These are phyloP conservation scores for Jatropha multifida DNA, from an alignment of 441 rosid genomes.

Conservation along the genomic window DNA sequence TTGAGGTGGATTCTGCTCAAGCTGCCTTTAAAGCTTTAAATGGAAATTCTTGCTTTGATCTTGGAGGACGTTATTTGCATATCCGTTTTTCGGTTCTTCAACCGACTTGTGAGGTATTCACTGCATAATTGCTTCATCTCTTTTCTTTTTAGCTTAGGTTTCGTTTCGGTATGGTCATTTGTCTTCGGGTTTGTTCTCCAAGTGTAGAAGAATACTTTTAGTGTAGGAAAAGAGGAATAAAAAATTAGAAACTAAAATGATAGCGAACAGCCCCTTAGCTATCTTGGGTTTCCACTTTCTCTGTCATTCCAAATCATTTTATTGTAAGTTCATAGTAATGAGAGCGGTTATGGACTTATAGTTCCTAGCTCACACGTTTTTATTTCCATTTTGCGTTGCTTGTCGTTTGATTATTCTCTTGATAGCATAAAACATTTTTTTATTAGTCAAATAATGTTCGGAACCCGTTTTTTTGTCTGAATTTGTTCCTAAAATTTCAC, in stretches of 20 bases:
- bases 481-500: background rate
- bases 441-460: background rate
- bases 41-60: constrained; percentile 58
- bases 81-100: constrained; percentile 69
- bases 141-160: background rate
- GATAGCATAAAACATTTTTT: background rate
- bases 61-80: constrained; percentile 67
- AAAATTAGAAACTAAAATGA: too few relatives aligned
- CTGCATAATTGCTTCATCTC: background rate
- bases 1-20: constrained; percentile 48
- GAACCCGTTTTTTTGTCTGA: too few relatives aligned
- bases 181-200: too few relatives aligned
- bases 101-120: constrained; percentile 34
- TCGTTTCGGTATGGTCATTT: background rate
- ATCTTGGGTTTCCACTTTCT: too few relatives aligned
- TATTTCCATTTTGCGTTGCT: background rate
- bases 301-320: too few relatives aligned
- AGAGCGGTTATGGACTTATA: too few relatives aligned
- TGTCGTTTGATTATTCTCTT: background rate
- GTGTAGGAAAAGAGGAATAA: too few relatives aligned
- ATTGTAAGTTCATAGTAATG: too few relatives aligned
- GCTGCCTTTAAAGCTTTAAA: constrained; percentile 54
- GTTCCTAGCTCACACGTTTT: too few relatives aligned
- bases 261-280: too few relatives aligned
- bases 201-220: too few relatives aligned